Base-by-base conservation (phyloP, 306 rosid genomes). In the Hippophae tibetana region DNA sequence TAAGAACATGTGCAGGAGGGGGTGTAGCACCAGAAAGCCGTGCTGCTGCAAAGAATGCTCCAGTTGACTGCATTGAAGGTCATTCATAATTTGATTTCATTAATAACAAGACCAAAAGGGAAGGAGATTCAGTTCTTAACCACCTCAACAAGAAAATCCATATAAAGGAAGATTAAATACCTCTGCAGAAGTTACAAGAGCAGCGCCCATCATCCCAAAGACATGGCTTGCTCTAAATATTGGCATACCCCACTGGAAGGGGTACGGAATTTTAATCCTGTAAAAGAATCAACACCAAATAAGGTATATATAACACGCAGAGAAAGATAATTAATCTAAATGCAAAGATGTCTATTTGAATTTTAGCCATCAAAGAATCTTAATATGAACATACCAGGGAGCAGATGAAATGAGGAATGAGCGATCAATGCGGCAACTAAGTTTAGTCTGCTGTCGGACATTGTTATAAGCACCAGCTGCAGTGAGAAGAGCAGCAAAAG, bases 1-100 rank as follows among this genome's bases (percentile, higher is more conserved):
- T 88, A 47, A 88, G 66, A 57, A 93, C 86, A 60, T 70, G 82
- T 54, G 85, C 77, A 27, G 99, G 99, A 26, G 99, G 99, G 6
- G 97, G 83, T 3, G 99, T 93, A 18, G 99, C 97, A 49, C 99
- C 99, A n/a, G 97, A 82, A 68, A 93, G 95, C 73, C 99, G 81
- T 2, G 99, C 86, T 3, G 99, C 97, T 7, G 97, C 99, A 40
- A 74, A 84, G 67, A 69, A 79, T 42, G 90, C 61, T 58, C 89
- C 99, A 53, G 97, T 93, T 54, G 99, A 76, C 99, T 93, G 95
- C 82, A 71, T 43, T 40, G 54, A 68, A 71, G 38, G 7, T 56
- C 23, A 13, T 8, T 56, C 23, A 13, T 48, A 47, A 13, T 47
- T 27, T 18, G n/a, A 74, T 63, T 43, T 31, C 42, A 59, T 40